phyloP scores from a whole-genome alignment of 2,329 filamentous ascomycete species.

The Graphilbum ipis-grandicollis region DNA sequence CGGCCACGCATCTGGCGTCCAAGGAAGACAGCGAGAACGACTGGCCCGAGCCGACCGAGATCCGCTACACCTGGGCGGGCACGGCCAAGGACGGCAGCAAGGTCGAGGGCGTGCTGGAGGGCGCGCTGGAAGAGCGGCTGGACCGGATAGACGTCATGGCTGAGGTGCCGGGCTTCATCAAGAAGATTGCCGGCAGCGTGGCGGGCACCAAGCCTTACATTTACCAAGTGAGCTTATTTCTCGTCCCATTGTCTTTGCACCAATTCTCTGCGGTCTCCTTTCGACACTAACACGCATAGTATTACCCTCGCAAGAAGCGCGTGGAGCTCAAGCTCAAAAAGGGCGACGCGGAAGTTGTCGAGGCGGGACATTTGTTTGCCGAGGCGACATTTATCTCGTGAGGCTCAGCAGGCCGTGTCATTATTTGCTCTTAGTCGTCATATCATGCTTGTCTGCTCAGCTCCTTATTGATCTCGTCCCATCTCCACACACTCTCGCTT shows the following conservation, averaged over 20 bases:
- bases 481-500: too few relatives aligned
- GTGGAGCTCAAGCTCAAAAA: constrained; percentile 68
- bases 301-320: constrained; percentile 43
- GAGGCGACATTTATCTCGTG: constrained; percentile 94
- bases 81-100: constrained; percentile 59
- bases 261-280: neutral
- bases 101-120: constrained; percentile 53
- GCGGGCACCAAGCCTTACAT: constrained; percentile 94
- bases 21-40: constrained; percentile 61
- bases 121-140: constrained; percentile 46
- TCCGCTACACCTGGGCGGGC: constrained; percentile 65
- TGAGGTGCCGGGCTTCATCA: constrained; percentile 88
- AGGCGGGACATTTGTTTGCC: constrained; percentile 64
- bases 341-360: constrained; percentile 57
- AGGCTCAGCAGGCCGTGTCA: too few relatives aligned
- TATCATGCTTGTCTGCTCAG: too few relatives aligned
- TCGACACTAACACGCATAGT: constrained; percentile 32
- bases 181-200: constrained; percentile 75
- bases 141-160: constrained; percentile 94
- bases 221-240: constrained; percentile 62
- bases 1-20: constrained; percentile 49
- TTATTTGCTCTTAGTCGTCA: too few relatives aligned
- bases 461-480: too few relatives aligned
- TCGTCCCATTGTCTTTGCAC: neutral
- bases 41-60: constrained; percentile 72